A percentile compares a stretch with the other conserved stretches of the same genome.
These are phyloP conservation scores for Daldinia sp. DNA, from an alignment of 2,329 filamentous ascomycete genomes.

Conservation along the genomic window DNA sequence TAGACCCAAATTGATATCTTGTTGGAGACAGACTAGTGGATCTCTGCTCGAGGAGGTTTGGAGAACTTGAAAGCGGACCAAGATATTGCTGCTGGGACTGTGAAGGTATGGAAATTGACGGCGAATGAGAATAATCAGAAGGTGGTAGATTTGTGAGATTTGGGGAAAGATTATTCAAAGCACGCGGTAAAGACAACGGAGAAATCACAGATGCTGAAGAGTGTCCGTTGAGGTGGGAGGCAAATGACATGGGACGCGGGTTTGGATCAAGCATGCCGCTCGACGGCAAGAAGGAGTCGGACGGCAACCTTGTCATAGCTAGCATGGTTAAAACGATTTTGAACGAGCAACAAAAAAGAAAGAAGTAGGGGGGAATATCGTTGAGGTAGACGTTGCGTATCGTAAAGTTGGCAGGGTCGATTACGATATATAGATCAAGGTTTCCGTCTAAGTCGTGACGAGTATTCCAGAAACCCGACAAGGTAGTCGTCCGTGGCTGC, in stretches of 20 bases:
- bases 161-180: slow-evolving; percentile 50
- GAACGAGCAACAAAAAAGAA: slow-evolving; percentile 15
- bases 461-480: slow-evolving; percentile 14
- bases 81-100: slow-evolving; percentile 44
- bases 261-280: slow-evolving; percentile 53
- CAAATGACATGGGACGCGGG: slow-evolving; percentile 48
- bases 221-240: slow-evolving; percentile 47
- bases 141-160: slow-evolving; percentile 40
- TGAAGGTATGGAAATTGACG: slow-evolving; percentile 42
- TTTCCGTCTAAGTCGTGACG: slow-evolving; percentile 15
- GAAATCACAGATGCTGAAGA: slow-evolving; percentile 55
- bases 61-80: slow-evolving; percentile 45
- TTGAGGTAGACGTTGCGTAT: slow-evolving; percentile 24
- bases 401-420: slow-evolving; percentile 12
- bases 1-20: slow-evolving; percentile 34
- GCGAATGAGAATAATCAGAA: slow-evolving; percentile 43
- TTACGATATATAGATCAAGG: slow-evolving; percentile 27
- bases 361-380: slow-evolving; percentile 8
- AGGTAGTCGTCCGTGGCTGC: slow-evolving; percentile 10
- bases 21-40: slow-evolving; percentile 53
- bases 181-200: slow-evolving; percentile 55
- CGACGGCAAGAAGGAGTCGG: slow-evolving; percentile 59
- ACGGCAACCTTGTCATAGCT: slow-evolving; percentile 57
- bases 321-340: slow-evolving; percentile 47
- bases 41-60: slow-evolving; percentile 37